phyloP scores from a whole-genome alignment of 129 eudicot species.

The Rutidosis leptorrhynchoides region DNA sequence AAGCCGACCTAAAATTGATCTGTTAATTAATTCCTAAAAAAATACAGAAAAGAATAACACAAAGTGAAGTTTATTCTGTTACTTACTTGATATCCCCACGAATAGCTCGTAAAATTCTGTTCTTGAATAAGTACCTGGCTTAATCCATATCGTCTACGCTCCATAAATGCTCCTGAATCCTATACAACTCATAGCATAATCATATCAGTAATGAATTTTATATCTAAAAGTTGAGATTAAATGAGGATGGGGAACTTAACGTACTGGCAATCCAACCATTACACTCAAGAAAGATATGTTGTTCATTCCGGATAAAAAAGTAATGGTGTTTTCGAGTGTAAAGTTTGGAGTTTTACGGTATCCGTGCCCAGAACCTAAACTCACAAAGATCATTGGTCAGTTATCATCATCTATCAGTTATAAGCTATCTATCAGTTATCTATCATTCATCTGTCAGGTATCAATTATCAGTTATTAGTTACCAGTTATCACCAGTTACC shows the following conservation, averaged over 20 bases:
- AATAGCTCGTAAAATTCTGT: slow-evolving; percentile 35
- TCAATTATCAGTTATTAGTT: no score
- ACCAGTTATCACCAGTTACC: no score
- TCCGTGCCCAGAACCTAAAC: slow-evolving; percentile 65
- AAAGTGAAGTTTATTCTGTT: neutral
- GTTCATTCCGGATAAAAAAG: slow-evolving; percentile 42
- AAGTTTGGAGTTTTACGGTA: slow-evolving; percentile 27
- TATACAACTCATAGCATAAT: slow-evolving; percentile 24
- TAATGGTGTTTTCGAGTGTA: slow-evolving; percentile 25
- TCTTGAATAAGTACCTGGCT: slow-evolving; percentile 40
- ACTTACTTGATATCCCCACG: slow-evolving; percentile 86
- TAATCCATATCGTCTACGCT: slow-evolving; percentile 53
- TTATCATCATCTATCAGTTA: no score
- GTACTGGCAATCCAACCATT: slow-evolving; percentile 84
- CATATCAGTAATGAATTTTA: neutral
- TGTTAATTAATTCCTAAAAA: neutral
- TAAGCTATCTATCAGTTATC: no score
- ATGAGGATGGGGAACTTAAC: slow-evolving; percentile 24
- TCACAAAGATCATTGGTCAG: neutral
- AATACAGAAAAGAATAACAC: neutral
- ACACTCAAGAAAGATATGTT: slow-evolving; percentile 65
- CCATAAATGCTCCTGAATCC: slow-evolving; percentile 82
- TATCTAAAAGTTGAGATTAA: neutral
- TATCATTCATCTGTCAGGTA: no score
- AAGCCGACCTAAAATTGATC: slow-evolving; percentile 54